Evolutionary conservation across 2,329 filamentous ascomycete genomes (phyloP), one percentile per base, ranked within the genome.

Genomic region (Emydomyces testavorans): DNA sequence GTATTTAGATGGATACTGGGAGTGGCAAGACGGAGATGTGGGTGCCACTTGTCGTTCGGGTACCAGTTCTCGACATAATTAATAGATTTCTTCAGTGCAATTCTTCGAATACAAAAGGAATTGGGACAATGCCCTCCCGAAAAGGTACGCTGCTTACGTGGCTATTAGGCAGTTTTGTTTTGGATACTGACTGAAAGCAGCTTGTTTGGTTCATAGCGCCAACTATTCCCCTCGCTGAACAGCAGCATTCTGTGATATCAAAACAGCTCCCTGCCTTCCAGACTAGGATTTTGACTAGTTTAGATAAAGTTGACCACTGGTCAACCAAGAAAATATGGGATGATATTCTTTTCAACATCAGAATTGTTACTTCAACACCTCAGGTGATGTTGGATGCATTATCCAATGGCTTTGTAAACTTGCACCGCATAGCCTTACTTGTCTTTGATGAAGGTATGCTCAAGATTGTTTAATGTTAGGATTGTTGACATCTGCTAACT

Each of bases 11-110:
- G 83, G 83, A 85, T 52, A 89, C 84, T 0, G 84, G 84, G 1
- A 85, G 77, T 53, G 84, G 84, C 1, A 89, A 89, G 62, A 88
- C 84, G 2, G 79, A 83, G 54, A 76, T 88, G 82, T 85, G 73
- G 8, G 35, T 40, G 11, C 16, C 31, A n/a, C 6, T 18, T 11
- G 6, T 15, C 11, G 15, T 13, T 31, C 23, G 21, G 11, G n/a
- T 35, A 31, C 23, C 15, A n/a, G 15, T 6, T 18, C 3, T 31
- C 45, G 37, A 35, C 20, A 6, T 38, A 3, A 53, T 29, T 36
- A 29, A 40, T 28, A 41, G 20, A 1, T 24, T 13, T 41, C 0
- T 40, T 15, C 47, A 85, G 80, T 46, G 82, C 83, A 16, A 70
- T 85, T 7, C 67, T 85, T 46, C 77, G 83, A 13, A 85, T 86